Evolutionary conservation across 192 early-diverging fungal species (phyloP).

Genomic region (Coemansia erecta): DNA sequence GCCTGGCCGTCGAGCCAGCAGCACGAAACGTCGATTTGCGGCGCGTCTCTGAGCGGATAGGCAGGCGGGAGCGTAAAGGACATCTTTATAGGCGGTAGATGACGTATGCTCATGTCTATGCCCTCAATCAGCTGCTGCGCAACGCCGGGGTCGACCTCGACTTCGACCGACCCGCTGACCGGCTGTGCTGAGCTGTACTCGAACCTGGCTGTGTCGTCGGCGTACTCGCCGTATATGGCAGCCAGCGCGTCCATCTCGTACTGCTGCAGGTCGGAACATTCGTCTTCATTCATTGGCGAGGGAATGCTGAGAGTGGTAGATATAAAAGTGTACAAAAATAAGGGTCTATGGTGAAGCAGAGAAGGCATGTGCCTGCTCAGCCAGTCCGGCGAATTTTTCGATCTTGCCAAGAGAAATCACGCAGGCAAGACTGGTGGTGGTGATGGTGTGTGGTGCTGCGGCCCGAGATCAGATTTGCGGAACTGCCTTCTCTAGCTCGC

Average conservation of each 20-base stretch:
- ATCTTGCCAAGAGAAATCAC: no score
- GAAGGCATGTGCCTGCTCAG: no score
- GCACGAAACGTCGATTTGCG: conserved; percentile 8
- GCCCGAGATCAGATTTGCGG: no score
- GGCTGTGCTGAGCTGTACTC: not conserved
- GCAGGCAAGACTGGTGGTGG: no score
- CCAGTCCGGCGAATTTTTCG: no score
- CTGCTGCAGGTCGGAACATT: conserved; percentile 20
- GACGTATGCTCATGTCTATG: not conserved
- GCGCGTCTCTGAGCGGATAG: conserved; percentile 14
- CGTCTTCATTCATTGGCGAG: conserved; percentile 8
- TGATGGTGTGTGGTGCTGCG: no score
- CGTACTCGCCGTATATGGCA: conserved; percentile 18
- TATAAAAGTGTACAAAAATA: no score
- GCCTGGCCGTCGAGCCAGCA: conserved; percentile 12
- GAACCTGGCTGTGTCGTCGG: not conserved
- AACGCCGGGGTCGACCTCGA: conserved; percentile 8
- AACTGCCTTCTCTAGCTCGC: no score
- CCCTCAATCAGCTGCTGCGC: not conserved
- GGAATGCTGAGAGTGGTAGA: no score
- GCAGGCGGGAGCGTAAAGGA: conserved; percentile 5
- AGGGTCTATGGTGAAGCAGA: no score
- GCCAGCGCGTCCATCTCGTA: conserved; percentile 24
- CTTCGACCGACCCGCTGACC: conserved; percentile 3
- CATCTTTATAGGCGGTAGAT: conserved; percentile 17